Evolutionary conservation across 768 basidiomycete genomes (phyloP).

Genomic region (Calocybe indica): DNA sequence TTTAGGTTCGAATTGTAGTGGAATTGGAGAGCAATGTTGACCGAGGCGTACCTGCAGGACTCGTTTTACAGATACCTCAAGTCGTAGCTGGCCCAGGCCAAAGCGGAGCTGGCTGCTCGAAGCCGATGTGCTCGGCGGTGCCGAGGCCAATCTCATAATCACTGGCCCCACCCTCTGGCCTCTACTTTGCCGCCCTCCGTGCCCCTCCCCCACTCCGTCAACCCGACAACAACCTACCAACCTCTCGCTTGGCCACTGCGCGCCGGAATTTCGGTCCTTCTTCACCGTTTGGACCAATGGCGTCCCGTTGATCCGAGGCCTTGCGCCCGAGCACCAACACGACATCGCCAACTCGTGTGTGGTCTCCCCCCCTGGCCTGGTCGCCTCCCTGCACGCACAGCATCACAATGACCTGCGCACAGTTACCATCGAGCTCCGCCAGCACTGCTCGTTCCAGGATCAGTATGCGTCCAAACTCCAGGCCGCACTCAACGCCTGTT

Average conservation of each 20-base stretch:
- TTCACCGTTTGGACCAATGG: constrained; percentile 68
- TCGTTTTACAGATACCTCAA: too few relatives aligned
- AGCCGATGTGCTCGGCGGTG: too few relatives aligned
- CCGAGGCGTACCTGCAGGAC: too few relatives aligned
- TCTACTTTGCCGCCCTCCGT: constrained; percentile 84
- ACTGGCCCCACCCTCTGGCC: constrained; percentile 62
- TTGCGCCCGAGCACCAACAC: constrained; percentile 63
- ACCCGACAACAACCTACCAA: constrained; percentile 39
- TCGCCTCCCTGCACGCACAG: too few relatives aligned
- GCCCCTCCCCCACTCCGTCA: constrained; percentile 59
- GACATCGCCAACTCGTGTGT: constrained; percentile 87
- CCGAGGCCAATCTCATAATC: too few relatives aligned
- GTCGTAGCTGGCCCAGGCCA: too few relatives aligned
- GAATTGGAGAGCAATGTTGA: too few relatives aligned
- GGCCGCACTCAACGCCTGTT: constrained; percentile 68
- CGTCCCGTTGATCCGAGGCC: constrained; percentile 58
- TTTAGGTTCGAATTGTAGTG: too few relatives aligned
- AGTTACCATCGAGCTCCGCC: constrained; percentile 83
- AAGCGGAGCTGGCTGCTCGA: too few relatives aligned
- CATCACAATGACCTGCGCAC: constrained; percentile 84
- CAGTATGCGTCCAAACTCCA: constrained; percentile 71
- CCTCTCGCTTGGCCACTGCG: constrained; percentile 65
- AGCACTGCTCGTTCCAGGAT: constrained; percentile 78
- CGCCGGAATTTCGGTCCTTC: constrained; percentile 59
- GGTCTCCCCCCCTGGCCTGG: constrained; percentile 48